A percentile compares a stretch with the other conserved stretches of the same genome.
These are phyloP conservation scores for Deinandra increscens DNA, from an alignment of 129 eudicot genomes.

Conservation along the genomic window DNA sequence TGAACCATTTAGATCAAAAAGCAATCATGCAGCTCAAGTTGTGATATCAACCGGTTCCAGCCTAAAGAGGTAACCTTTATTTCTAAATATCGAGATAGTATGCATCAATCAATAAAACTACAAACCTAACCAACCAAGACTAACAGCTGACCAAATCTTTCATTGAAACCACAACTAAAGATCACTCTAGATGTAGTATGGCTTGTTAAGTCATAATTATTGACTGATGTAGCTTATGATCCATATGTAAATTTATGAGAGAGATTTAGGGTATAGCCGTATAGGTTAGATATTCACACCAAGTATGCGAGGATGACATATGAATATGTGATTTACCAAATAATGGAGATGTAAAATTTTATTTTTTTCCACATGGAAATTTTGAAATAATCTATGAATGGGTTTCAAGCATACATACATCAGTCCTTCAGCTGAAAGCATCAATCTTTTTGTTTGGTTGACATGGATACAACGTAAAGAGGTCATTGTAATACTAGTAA, in stretches of 20 bases:
- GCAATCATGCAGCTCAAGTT: slow-evolving; percentile 31
- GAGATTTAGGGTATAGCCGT: not conserved
- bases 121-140: not conserved
- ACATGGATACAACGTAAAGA: not conserved
- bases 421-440: too few relatives aligned
- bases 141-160: too few relatives aligned
- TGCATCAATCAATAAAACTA: not conserved
- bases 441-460: not conserved
- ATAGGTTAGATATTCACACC: too few relatives aligned
- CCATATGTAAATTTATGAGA: not conserved
- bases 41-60: slow-evolving; percentile 10
- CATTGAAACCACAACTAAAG: not conserved
- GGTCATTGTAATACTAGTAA: not conserved
- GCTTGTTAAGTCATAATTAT: not conserved
- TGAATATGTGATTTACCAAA: too few relatives aligned
- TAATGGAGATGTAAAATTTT: too few relatives aligned
- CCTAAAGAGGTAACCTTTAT: slow-evolving; percentile 21
- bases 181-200: not conserved
- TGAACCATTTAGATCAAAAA: slow-evolving; percentile 1
- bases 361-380: too few relatives aligned
- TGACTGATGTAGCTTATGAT: not conserved
- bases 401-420: too few relatives aligned
- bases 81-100: not conserved
- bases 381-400: too few relatives aligned
- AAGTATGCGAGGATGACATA: too few relatives aligned